Evolutionary conservation across 148 eudicot species (phyloP).

Genomic region (Fagopyrum esculentum): DNA sequence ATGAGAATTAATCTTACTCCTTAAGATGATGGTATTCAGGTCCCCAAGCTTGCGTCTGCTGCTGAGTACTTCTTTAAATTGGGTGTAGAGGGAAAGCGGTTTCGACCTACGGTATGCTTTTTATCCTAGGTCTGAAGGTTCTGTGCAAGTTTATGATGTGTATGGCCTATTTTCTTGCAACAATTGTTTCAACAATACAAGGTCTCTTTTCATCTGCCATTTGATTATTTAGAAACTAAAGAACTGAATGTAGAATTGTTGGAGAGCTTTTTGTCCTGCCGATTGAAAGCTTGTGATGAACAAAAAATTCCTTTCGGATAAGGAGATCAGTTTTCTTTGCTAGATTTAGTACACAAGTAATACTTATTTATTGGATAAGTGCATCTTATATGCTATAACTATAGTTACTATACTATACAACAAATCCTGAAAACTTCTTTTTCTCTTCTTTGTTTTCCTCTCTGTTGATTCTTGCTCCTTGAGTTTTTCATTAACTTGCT

Average conservation of each 20-base stretch:
- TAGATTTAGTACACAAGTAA: neutral
- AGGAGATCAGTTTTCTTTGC: neutral
- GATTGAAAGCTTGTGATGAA: neutral
- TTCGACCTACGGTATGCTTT: conserved; percentile 77
- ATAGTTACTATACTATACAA: neutral
- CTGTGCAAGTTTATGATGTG: conserved; percentile 7
- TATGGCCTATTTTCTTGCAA: neutral
- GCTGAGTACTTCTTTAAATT: conserved; percentile 89
- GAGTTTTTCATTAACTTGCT: neutral
- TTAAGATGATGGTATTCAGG: conserved; percentile 34
- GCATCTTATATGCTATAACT: neutral
- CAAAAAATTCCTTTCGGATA: neutral
- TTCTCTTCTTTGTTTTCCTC: neutral
- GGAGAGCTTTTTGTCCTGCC: neutral
- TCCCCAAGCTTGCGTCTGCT: conserved; percentile 90
- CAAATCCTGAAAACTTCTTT: neutral
- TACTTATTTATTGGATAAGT: neutral
- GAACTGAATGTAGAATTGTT: neutral
- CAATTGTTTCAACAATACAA: neutral
- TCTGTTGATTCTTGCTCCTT: neutral
- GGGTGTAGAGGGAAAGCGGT: conserved; percentile 94
- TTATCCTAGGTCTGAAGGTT: neutral
- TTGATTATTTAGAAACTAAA: neutral
- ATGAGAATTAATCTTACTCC: conserved; percentile 7
- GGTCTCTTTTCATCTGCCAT: neutral